Base-by-base conservation (phyloP, 1,284 basidiomycete species). In the Erythrobasidium hasegawianum region DNA sequence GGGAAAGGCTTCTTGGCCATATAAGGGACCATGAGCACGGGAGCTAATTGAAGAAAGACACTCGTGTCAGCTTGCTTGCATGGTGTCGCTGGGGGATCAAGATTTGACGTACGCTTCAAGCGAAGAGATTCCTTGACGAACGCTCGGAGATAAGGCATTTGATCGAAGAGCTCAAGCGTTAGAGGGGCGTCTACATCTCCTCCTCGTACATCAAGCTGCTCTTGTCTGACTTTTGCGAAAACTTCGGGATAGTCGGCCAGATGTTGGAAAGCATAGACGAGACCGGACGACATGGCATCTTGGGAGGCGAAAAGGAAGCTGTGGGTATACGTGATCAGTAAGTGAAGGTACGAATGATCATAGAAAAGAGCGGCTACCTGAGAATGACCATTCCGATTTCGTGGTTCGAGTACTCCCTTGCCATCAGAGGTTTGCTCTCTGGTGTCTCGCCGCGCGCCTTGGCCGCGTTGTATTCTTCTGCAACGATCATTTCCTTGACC, bases 281-380 rank as follows among this genome's bases (percentile, higher is more conserved):
- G 72, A 18, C 73, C 78, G 9, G 75, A 76, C 2, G 89, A 90
- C 95, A 98, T 97, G 69, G 95, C 95, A 77, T 98, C 95, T 81
- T 98, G 95, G 26, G 88, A 91, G 9, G 96, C 95, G 75, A 98
- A 98, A 67, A 98, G 81, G 87, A 98, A 98, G 20, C 89, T 92
- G 41, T 16, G 43, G 14, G 16, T 8, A 47, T 24, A 24, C 22
- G 14, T 47, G 7, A 47, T n/a, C 43, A 47, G n/a, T 47, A 5
- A n/a, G 43, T 24, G 8, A 14, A 47, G 4, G 22, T 47, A 47
- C 22, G 14, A 11, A 33, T 16, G 43, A 24, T 7, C 5, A 24
- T 47, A 47, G 43, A n/a, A 78, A 47, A 5, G 33, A 4, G 33
- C 33, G 11, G 11, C 14, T 14, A 24, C 43, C 43, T 75, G 75